Base-by-base conservation (phyloP, 2,329 filamentous ascomycete genomes). In the Cadophora sp. region DNA sequence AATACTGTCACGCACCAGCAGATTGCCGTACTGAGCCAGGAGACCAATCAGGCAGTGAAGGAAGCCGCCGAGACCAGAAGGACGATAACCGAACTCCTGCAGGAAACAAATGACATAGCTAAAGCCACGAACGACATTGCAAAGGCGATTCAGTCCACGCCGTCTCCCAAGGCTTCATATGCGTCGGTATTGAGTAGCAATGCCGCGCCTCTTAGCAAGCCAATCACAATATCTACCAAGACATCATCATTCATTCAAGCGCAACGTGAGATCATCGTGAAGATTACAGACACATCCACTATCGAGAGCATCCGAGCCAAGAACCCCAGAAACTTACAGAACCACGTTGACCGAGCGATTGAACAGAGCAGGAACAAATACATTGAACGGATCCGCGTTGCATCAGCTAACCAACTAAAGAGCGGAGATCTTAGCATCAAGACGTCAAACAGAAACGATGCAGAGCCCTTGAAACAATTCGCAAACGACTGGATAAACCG, bases 251-350 rank as follows among this genome's bases (percentile, higher is more conserved):
- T 69, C 26, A 69, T 71, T 34, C 53, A 71, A 56, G 69, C 65
- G 63, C 62, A 69, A 64, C 67, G 70, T 72, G 70, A 70, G 63
- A 73, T 73, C 64, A 69, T 73, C 22, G 66, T 70, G 51, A 73
- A 73, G 31, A 73, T 71, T 34, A 71, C 46, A 63, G 66, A 68
- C 61, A 56, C 62, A 26, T 46, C 58, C 27, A 73, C 69, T 31
- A 70, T 70, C 48, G 62, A 68, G 40, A 70, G 26, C 58, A 64
- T 71, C 40, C 61, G 68, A 64, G 68, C 68, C 22, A 73, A 71
- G 59, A 69, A 64, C 66, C 66, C 69, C 12, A 56, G 66, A 48
- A 72, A 43, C 62, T 58, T 72, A 40, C 65, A 69, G 65, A 63
- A 56, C 50, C 60, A 73, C 58, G 55, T 72, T 68, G 61, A 71